Evolutionary conservation across 2,329 filamentous ascomycete genomes (phyloP), one percentile per base, ranked within the genome.

Genomic region (Penicillium sp.): DNA sequence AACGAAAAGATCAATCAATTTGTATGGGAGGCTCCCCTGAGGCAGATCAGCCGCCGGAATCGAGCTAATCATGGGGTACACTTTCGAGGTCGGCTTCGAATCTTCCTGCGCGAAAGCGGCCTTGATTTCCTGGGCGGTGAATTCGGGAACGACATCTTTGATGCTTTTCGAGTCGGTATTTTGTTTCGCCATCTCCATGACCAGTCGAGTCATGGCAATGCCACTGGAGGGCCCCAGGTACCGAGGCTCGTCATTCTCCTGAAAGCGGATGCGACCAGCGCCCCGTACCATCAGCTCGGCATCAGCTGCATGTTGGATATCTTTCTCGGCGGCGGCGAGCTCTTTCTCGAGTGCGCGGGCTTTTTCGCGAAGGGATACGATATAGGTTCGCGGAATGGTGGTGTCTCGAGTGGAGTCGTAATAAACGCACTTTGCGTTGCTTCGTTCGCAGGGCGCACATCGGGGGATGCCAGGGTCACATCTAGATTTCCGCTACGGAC

Each of bases 161-260:
- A 98, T 97, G 63, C 89, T 91, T 73, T 92, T 90, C 5, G 91
- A 89, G 68, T 95, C 90, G 26, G 92, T 96, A 69, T 93, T 96
- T 61, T 92, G 89, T 77, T 96, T 98, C 52, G 93, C 93, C 75
- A 96, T 87, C 73, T 97, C 93, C 90, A 99, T 97, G 11, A 99
- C 88, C 64, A 98, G 82, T 29, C 93, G 87, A 13, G 93, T 96
- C 80, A 98, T 96, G 70, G 92, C 91, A 68, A 97, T 96, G 58
- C 93, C 95, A 73, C 93, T 98, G 48, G 93, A 96, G 3, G 95
- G 90, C 0, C 95, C 95, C 3, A 99, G 80, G 71, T 95, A 98
- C 61, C 93, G 90, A 16, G 90, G 87, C 75, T 97, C 93, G 72
- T 96, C 91, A 55, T 88, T 87, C 67, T 93, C 90, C 68, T 89